Evolutionary conservation across 2,329 filamentous ascomycete species (phyloP).

Genomic region (Penicillium sp.): DNA sequence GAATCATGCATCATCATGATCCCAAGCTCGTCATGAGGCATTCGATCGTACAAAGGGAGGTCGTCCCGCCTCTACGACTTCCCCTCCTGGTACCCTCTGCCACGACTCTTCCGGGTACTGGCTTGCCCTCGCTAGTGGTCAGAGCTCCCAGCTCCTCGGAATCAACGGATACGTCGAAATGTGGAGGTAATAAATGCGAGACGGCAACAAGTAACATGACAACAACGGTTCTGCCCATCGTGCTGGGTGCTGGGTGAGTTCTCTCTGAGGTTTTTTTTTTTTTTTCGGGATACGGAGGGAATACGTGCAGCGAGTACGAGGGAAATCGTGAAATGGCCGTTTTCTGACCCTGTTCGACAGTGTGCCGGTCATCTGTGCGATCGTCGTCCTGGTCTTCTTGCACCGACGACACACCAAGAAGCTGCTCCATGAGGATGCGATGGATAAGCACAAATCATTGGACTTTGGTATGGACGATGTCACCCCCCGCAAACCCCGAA

Average conservation of each 20-base stretch:
- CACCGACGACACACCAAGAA: constrained; percentile 72
- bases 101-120: constrained; percentile 5
- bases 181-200: constrained; percentile 37
- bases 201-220: constrained; percentile 51
- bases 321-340: constrained; percentile 11
- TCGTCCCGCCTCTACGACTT: constrained; percentile 22
- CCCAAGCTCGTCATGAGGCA: constrained; percentile 20
- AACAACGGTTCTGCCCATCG: constrained; percentile 60
- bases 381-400: constrained; percentile 65
- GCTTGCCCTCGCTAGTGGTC: constrained; percentile 24
- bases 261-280: not conserved
- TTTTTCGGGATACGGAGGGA: not conserved
- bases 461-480: constrained; percentile 76
- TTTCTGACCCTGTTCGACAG: constrained; percentile 43
- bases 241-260: constrained; percentile 65
- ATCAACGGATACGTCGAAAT: constrained; percentile 6
- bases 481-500: constrained; percentile 33
- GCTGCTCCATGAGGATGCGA: constrained; percentile 67
- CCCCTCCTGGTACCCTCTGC: constrained; percentile 17
- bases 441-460: constrained; percentile 82
- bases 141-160: constrained; percentile 20
- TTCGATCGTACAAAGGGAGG: constrained; percentile 19
- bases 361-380: constrained; percentile 64
- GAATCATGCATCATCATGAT: constrained; percentile 23
- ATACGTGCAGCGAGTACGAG: not conserved